Percentiles rank a stretch among this genome's conserved stretches.
phyloP scores from a whole-genome alignment of 2,329 filamentous ascomycete genomes.

The Graphilbum sp. region DNA sequence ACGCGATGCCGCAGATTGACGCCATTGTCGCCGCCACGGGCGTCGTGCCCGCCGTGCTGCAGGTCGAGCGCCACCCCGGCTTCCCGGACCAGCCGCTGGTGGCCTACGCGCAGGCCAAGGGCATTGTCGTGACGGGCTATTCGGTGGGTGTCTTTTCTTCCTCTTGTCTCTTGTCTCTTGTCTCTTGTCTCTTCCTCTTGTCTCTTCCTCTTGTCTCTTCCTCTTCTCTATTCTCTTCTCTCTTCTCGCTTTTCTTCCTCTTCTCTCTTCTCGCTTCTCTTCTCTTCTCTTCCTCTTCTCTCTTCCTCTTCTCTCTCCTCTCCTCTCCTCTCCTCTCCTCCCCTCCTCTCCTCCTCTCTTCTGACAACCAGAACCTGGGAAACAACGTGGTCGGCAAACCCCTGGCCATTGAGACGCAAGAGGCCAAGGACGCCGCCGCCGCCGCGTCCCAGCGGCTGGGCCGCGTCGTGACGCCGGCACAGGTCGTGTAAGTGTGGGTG shows the following conservation, averaged over 20 bases:
- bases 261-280: no score
- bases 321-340: no score
- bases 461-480: conserved; percentile 9
- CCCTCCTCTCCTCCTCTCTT: no score
- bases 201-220: no score
- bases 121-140: conserved; percentile 52
- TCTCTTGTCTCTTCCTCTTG: no score
- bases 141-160: conserved; percentile 19
- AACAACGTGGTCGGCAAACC: conserved; percentile 26
- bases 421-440: conserved; percentile 39
- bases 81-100: conserved; percentile 42
- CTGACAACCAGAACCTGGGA: conserved; percentile 23
- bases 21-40: conserved; percentile 39
- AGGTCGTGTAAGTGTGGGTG: conserved; percentile 1
- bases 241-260: no score
- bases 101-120: conserved; percentile 43
- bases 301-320: no score
- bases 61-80: conserved; percentile 53
- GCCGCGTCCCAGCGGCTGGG: conserved; percentile 1
- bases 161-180: no score
- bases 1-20: conserved; percentile 28
- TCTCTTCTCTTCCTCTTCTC: no score
- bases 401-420: conserved; percentile 41
- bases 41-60: conserved; percentile 46
- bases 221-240: no score